Evolutionary conservation across 306 rosid species (phyloP).

Genomic region (Psophocarpus tetragonolobus): DNA sequence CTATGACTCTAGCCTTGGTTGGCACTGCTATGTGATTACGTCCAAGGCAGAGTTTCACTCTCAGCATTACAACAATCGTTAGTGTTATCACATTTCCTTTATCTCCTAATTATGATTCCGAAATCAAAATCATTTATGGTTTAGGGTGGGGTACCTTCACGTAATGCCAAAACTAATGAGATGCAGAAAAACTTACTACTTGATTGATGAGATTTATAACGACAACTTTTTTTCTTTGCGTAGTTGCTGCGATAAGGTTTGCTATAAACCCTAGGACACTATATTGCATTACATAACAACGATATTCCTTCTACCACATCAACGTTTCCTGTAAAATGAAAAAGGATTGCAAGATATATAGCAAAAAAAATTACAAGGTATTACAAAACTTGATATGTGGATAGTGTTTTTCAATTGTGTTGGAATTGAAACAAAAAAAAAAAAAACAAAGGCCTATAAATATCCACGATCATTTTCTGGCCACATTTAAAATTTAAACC

Average conservation of each 20-base stretch:
- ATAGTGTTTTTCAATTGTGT: neutral
- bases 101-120: neutral
- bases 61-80: too few relatives aligned
- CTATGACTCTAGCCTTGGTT: too few relatives aligned
- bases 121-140: neutral
- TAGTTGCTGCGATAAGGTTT: neutral
- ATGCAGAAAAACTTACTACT: neutral
- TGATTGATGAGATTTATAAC: neutral
- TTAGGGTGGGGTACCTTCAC: neutral
- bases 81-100: too few relatives aligned
- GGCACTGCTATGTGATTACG: too few relatives aligned
- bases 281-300: neutral
- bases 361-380: neutral
- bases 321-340: neutral
- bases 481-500: neutral
- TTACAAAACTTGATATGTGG: neutral
- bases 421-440: neutral
- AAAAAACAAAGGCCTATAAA: neutral
- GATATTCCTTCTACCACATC: neutral
- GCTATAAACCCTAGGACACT: neutral
- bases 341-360: neutral
- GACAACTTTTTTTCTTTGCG: neutral
- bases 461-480: neutral
- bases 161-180: neutral
- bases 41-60: too few relatives aligned